Conservation (phyloP, 495 filamentous ascomycete genomes). For the Cairneyella variabilis region DNA sequence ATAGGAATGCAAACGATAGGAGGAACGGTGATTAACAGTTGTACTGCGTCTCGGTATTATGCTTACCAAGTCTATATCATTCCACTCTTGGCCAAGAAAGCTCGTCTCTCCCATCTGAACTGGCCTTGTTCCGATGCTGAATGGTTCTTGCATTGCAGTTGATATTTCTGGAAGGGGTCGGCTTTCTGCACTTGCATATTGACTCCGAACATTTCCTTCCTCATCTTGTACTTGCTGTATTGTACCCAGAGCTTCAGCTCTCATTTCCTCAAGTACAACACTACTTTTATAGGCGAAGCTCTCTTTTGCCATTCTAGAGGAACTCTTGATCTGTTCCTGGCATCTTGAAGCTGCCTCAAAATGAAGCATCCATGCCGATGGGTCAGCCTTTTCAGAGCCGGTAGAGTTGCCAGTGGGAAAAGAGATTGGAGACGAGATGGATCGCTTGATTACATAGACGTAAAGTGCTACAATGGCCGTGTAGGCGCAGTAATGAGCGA, state of each 20-base stretch:
- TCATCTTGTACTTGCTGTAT: not conserved
- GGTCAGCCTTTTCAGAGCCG: too few species aligned
- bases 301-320: constrained; percentile 26
- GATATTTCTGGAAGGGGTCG: not conserved
- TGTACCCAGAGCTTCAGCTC: constrained; percentile 31
- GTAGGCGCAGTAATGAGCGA: constrained; percentile 52
- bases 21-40: too few species aligned
- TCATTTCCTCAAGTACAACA: constrained; percentile 40
- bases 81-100: constrained; percentile 9
- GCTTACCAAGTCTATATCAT: constrained; percentile 9
- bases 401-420: too few species aligned
- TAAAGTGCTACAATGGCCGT: constrained; percentile 52
- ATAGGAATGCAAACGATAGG: too few species aligned
- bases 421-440: too few species aligned
- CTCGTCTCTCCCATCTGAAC: not conserved
- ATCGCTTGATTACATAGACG: constrained; percentile 51
- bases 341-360: constrained; percentile 28
- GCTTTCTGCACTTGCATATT: not conserved
- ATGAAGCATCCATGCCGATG: constrained; percentile 18
- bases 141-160: not conserved
- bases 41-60: too few species aligned
- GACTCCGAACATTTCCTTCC: not conserved
- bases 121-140: too few species aligned
- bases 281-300: constrained; percentile 31
- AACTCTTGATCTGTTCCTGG: constrained; percentile 26